Evolutionary conservation across 2,329 filamentous ascomycete species (phyloP).

Genomic region (Akanthomyces uredinophilus): DNA sequence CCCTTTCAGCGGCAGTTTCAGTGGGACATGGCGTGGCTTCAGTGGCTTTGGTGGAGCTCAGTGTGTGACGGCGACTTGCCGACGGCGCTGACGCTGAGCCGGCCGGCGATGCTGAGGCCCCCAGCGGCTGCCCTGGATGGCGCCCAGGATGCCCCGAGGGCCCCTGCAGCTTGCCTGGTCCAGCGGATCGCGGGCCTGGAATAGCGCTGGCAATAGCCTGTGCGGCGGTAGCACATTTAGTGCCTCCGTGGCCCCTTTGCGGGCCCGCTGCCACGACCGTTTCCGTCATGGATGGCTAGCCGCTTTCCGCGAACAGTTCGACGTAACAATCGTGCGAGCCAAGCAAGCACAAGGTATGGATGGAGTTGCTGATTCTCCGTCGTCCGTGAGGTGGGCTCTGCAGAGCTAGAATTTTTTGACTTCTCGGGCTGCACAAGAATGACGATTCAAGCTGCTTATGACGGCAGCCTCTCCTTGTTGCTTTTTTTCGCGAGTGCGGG

Average conservation of each 20-base stretch:
- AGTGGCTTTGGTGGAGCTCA: background rate
- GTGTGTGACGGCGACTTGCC: background rate
- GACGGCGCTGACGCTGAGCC: background rate
- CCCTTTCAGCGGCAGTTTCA: background rate
- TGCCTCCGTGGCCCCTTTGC: background rate
- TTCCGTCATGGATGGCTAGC: conserved; percentile 11
- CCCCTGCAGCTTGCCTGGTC: background rate
- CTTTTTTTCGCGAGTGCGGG: background rate
- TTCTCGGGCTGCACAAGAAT: background rate
- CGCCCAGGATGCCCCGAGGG: background rate
- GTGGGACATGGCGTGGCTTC: background rate
- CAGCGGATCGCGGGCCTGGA: background rate
- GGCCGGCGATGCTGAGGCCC: background rate
- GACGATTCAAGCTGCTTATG: background rate
- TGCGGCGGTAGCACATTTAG: background rate
- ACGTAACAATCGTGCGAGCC: background rate
- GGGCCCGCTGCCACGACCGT: conserved; percentile 4
- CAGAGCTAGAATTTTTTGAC: background rate
- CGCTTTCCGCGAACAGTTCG: background rate
- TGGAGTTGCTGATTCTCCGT: background rate
- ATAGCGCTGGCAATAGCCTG: background rate
- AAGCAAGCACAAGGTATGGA: background rate
- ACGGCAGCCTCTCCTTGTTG: background rate
- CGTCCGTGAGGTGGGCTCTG: background rate
- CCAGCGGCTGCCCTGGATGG: background rate